These are phyloP conservation scores for Camelina laxa DNA, from an alignment of 345 rosid species.

Conservation along the genomic window DNA sequence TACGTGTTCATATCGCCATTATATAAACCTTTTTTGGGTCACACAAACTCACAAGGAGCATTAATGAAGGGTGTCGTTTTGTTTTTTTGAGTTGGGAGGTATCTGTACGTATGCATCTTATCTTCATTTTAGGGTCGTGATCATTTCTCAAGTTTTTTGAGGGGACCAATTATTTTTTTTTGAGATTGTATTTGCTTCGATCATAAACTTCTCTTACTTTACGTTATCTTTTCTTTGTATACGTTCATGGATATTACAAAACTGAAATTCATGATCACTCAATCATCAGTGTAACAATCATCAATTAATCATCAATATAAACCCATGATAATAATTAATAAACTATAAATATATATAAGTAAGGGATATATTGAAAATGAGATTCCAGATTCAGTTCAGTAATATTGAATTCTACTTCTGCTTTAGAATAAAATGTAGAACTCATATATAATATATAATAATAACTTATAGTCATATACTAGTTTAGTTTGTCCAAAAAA, in stretches of 20 bases:
- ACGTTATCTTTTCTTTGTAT: background rate
- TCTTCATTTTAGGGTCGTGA: constrained; percentile 40
- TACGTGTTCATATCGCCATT: background rate
- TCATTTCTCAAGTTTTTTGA: background rate
- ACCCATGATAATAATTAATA: background rate
- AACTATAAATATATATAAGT: too few species aligned
- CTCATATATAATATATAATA: too few species aligned
- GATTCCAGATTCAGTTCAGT: background rate
- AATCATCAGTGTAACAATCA: background rate
- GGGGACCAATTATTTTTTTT: constrained; percentile 16
- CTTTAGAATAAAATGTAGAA: too few species aligned
- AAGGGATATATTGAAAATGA: too few species aligned
- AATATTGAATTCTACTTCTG: background rate
- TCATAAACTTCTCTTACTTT: constrained; percentile 6
- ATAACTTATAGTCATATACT: too few species aligned
- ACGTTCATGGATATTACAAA: constrained; percentile 23
- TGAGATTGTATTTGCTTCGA: constrained; percentile 31
- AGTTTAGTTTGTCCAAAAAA: background rate
- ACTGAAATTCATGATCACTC: constrained; percentile 20
- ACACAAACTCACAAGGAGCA: background rate
- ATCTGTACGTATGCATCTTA: constrained; percentile 31
- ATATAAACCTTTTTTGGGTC: constrained; percentile 7
- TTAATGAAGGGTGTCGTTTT: constrained; percentile 5
- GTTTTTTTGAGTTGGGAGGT: background rate
- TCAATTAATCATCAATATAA: background rate